Percentiles rank a stretch among this genome's conserved stretches.
Conservation (phyloP, 805 yeast genomes). For the Danielia reshetovae region DNA sequence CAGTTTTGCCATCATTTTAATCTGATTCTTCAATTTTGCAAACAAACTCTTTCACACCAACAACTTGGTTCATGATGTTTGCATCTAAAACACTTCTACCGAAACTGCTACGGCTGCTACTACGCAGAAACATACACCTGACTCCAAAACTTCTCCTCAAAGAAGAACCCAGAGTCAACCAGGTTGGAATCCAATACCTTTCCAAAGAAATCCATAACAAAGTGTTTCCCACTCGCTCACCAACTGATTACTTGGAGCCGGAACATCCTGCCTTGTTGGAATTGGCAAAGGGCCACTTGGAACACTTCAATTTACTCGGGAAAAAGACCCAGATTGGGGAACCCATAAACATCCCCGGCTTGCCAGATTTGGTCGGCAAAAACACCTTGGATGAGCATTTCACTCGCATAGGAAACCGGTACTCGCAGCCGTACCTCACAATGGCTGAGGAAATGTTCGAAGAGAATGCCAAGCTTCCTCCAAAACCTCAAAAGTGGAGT, state of each 20-base stretch:
- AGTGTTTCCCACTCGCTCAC: constrained; percentile 47
- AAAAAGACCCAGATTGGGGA: constrained; percentile 60
- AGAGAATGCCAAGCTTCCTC: constrained; percentile 33
- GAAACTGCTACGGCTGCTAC: too few relatives aligned
- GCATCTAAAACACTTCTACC: too few relatives aligned
- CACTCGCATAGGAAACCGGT: constrained; percentile 56
- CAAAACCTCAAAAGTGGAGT: constrained; percentile 52
- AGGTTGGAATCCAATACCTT: constrained; percentile 77
- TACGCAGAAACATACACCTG: too few relatives aligned
- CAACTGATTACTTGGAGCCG: constrained; percentile 24
- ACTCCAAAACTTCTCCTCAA: too few relatives aligned
- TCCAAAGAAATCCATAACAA: constrained; percentile 56
- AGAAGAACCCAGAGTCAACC: constrained; percentile 56
- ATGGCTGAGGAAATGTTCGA: constrained; percentile 44
- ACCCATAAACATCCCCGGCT: constrained; percentile 52
- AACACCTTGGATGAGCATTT: constrained; percentile 82
- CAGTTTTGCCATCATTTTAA: too few relatives aligned
- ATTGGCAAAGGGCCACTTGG: constrained; percentile 58
- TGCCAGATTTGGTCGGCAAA: constrained; percentile 73
- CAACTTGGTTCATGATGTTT: too few relatives aligned
- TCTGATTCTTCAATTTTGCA: too few relatives aligned
- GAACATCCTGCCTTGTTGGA: constrained; percentile 31
- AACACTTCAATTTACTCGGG: constrained; percentile 64
- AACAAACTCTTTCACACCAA: too few relatives aligned
- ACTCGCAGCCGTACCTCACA: constrained; percentile 56